Percentiles rank a stretch among this genome's conserved stretches.
Conservation (phyloP, 768 basidiomycete species). For the Suillus lakei region DNA sequence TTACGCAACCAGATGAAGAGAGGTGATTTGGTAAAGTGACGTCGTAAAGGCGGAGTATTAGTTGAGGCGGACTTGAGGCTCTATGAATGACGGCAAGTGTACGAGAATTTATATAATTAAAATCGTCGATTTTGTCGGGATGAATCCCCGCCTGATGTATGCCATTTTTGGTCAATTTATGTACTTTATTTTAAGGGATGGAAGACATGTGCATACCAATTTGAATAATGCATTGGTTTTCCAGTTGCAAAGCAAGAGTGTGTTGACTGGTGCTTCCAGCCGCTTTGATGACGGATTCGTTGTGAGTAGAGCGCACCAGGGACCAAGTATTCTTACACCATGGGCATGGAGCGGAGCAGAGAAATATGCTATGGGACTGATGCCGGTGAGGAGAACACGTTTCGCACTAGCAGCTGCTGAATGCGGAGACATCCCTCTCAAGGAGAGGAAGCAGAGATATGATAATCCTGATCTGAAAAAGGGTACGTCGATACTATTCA, state of each 20-base stretch:
- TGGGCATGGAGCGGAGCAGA: background rate
- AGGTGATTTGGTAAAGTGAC: background rate
- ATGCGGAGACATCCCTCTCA: background rate
- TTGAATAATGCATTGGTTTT: background rate
- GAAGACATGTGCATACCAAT: background rate
- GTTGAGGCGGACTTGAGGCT: background rate
- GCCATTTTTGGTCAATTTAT: background rate
- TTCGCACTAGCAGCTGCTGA: background rate
- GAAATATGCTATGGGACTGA: background rate
- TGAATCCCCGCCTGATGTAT: background rate
- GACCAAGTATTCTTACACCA: background rate
- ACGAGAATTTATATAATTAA: background rate
- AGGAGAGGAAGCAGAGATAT: conserved; percentile 1
- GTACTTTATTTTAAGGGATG: background rate
- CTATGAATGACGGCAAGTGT: background rate
- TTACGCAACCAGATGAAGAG: background rate
- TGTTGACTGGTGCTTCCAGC: background rate
- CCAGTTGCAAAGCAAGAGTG: background rate
- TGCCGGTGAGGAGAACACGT: background rate
- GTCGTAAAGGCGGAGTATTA: background rate
- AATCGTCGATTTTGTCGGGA: background rate
- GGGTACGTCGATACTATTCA: background rate
- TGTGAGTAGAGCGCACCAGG: background rate
- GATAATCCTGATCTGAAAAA: background rate
- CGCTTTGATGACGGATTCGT: background rate